Conservation (phyloP, 257 asterid genomes). For the Coffea canephora region DNA sequence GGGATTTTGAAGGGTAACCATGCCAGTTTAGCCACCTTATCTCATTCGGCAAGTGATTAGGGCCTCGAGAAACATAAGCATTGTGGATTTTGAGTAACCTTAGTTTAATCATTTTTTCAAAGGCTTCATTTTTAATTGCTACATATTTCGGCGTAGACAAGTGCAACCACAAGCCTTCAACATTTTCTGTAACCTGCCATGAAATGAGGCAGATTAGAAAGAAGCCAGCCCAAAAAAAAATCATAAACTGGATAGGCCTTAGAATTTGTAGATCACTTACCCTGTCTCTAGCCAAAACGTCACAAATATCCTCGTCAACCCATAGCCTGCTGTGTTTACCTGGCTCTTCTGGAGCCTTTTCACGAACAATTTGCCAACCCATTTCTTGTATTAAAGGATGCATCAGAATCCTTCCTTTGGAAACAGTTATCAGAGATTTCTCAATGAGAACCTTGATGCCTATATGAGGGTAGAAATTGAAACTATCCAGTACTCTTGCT, state of each 20-base stretch:
- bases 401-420: not conserved
- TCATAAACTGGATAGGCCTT: no score
- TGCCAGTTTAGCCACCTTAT: constrained; percentile 20
- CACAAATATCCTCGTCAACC: constrained; percentile 3
- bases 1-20: constrained; percentile 2
- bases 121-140: constrained; percentile 10
- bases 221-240: not conserved
- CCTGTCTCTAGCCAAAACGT: constrained; percentile 5
- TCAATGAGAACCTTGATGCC: not conserved
- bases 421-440: not conserved
- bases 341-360: not conserved
- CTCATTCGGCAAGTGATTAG: not conserved
- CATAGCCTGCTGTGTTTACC: not conserved
- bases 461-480: not conserved
- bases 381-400: not conserved
- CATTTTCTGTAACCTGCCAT: constrained; percentile 6
- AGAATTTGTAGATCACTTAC: constrained; percentile 8
- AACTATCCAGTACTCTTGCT: not conserved
- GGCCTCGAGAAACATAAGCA: constrained; percentile 13
- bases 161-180: constrained; percentile 24
- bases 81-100: constrained; percentile 26
- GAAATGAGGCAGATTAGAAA: not conserved
- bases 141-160: not conserved
- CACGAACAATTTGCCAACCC: not conserved
- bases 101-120: constrained; percentile 4